These are phyloP conservation scores for Capsicum baccatum DNA, from an alignment of 257 asterid species.

Conservation along the genomic window DNA sequence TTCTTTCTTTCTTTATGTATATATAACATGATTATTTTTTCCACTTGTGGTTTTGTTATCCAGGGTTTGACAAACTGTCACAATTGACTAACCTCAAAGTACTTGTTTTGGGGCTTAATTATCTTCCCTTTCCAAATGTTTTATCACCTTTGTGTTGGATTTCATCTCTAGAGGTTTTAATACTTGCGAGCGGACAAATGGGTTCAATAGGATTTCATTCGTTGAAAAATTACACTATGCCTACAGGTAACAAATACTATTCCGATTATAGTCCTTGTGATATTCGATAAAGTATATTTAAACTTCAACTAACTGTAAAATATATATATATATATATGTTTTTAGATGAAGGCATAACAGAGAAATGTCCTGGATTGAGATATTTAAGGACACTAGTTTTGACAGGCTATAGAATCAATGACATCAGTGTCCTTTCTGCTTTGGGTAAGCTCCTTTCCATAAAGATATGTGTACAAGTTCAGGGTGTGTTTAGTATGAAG, in stretches of 20 bases:
- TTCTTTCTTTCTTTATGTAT: not conserved
- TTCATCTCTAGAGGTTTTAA: slow-evolving; percentile 6
- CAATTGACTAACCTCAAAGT: not conserved
- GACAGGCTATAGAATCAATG: not conserved
- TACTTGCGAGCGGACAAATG: not conserved
- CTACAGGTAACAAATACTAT: not conserved
- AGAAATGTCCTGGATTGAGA: not conserved
- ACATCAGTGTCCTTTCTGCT: not conserved
- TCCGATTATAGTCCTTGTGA: no score
- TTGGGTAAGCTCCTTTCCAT: not conserved
- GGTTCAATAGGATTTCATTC: not conserved
- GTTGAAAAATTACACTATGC: not conserved
- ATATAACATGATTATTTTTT: not conserved
- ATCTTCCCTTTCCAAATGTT: not conserved
- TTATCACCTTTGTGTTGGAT: slow-evolving; percentile 22
- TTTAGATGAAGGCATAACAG: not conserved
- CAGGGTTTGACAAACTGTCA: not conserved
- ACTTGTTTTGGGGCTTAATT: not conserved
- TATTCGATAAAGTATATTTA: no score
- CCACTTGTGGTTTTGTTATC: not conserved
- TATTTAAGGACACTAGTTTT: not conserved
- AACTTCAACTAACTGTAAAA: no score
- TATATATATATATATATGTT: not conserved
- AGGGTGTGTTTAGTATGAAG: no score
- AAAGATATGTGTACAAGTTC: no score